Evolutionary conservation across 1,139 yeast genomes (phyloP).

Genomic region (Kazachstania sp.): DNA sequence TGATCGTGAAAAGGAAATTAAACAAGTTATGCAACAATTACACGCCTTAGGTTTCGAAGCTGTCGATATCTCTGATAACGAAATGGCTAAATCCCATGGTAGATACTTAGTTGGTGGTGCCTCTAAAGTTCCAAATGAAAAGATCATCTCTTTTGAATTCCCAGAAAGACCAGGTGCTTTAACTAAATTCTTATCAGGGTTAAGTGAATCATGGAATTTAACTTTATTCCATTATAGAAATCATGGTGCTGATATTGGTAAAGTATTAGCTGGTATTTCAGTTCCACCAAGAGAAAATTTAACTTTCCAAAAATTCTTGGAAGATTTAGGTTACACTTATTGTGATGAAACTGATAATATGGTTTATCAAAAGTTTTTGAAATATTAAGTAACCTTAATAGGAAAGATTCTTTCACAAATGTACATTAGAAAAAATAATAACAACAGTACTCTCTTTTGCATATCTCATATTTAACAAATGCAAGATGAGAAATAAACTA

Average conservation of each 20-base stretch:
- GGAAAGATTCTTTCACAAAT: background rate
- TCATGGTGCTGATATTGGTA: slow-evolving; percentile 92
- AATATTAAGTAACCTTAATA: slow-evolving; percentile 17
- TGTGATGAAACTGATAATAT: slow-evolving; percentile 77
- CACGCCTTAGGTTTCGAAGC: slow-evolving; percentile 53
- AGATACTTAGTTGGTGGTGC: slow-evolving; percentile 94
- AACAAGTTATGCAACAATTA: slow-evolving; percentile 38
- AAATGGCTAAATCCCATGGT: slow-evolving; percentile 92
- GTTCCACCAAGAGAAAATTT: slow-evolving; percentile 66
- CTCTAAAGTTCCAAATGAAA: slow-evolving; percentile 58
- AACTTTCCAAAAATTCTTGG: slow-evolving; percentile 59
- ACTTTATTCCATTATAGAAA: slow-evolving; percentile 93
- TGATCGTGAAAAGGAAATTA: slow-evolving; percentile 54
- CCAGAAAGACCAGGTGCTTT: slow-evolving; percentile 97
- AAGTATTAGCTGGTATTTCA: slow-evolving; percentile 80
- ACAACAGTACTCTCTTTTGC: too few species aligned
- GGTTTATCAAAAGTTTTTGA: slow-evolving; percentile 70
- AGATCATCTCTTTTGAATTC: slow-evolving; percentile 77
- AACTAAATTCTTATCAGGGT: slow-evolving; percentile 60
- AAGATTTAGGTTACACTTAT: slow-evolving; percentile 64
- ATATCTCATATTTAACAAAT: too few species aligned
- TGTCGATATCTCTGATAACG: slow-evolving; percentile 80
- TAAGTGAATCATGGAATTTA: slow-evolving; percentile 80
- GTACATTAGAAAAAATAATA: background rate
- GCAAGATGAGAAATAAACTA: background rate